phyloP scores from a whole-genome alignment of 345 rosid species.

The Nasturtium officinale region DNA sequence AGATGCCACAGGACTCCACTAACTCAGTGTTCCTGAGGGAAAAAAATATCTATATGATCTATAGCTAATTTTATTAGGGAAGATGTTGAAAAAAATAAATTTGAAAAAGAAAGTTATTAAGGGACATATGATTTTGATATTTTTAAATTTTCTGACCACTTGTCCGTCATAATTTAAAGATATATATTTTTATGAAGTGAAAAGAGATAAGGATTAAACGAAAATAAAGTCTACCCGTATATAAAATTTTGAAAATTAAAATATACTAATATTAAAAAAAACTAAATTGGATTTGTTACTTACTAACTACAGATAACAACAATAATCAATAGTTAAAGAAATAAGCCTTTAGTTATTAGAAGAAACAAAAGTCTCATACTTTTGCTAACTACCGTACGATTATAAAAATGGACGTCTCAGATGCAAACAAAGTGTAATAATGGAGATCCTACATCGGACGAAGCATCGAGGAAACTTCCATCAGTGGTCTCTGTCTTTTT shows the following conservation, averaged over 20 bases:
- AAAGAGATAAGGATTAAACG: background rate
- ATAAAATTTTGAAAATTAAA: background rate
- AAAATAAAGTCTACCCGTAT: background rate
- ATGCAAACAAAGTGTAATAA: slow-evolving; percentile 15
- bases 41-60: background rate
- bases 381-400: background rate
- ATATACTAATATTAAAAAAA: background rate
- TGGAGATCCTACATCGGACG: background rate
- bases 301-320: too few relatives aligned
- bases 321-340: too few relatives aligned
- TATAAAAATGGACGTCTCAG: slow-evolving; percentile 16
- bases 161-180: background rate
- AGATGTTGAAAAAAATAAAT: background rate
- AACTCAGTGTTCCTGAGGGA: too few relatives aligned
- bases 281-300: background rate
- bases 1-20: background rate
- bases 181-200: background rate
- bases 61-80: background rate
- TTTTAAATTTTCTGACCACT: background rate
- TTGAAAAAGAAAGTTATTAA: too few relatives aligned
- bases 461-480: slow-evolving; percentile 33
- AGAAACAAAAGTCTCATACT: background rate
- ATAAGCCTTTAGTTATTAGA: background rate
- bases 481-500: background rate
- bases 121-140: background rate